These are phyloP conservation scores for Colletotrichum zoysiae DNA, from an alignment of 2,329 filamentous ascomycete genomes.

Conservation along the genomic window DNA sequence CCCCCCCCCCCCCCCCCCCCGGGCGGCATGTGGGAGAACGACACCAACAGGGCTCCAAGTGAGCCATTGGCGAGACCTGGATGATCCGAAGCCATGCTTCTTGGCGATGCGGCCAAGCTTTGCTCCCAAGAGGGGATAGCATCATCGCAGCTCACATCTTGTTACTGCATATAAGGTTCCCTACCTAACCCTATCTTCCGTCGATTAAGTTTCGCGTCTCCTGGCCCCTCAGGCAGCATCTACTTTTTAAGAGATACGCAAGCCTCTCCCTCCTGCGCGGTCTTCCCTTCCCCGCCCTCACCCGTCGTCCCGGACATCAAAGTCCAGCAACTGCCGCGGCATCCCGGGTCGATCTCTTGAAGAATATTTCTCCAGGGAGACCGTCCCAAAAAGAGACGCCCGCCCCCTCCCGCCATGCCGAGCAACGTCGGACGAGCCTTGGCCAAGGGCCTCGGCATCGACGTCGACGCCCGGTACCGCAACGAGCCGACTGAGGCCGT, in stretches of 20 bases:
- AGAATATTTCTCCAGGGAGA: not conserved
- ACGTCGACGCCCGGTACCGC: constrained; percentile 47
- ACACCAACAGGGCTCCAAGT: constrained; percentile 32
- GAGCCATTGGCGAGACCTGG: constrained; percentile 36
- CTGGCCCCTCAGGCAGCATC: constrained; percentile 11
- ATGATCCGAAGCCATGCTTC: constrained; percentile 40
- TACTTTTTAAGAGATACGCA: not conserved
- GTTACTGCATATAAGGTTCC: constrained; percentile 35
- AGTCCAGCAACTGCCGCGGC: not conserved
- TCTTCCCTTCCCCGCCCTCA: not conserved
- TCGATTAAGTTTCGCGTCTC: not conserved
- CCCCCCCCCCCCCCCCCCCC: not conserved
- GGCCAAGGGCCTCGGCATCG: constrained; percentile 49
- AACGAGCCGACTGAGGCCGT: constrained; percentile 46
- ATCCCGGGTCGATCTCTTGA: not conserved
- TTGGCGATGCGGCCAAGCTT: constrained; percentile 41
- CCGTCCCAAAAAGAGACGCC: not conserved
- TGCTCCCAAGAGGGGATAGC: constrained; percentile 35
- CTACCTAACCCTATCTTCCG: not conserved
- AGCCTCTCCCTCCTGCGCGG: not conserved
- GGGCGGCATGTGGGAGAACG: constrained; percentile 36
- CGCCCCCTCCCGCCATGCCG: constrained; percentile 32
- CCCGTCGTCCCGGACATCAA: not conserved
- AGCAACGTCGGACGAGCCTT: constrained; percentile 44
- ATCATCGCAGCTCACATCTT: constrained; percentile 25